Conservation (phyloP, 805 yeast species). For the Danielia oregonensis region DNA sequence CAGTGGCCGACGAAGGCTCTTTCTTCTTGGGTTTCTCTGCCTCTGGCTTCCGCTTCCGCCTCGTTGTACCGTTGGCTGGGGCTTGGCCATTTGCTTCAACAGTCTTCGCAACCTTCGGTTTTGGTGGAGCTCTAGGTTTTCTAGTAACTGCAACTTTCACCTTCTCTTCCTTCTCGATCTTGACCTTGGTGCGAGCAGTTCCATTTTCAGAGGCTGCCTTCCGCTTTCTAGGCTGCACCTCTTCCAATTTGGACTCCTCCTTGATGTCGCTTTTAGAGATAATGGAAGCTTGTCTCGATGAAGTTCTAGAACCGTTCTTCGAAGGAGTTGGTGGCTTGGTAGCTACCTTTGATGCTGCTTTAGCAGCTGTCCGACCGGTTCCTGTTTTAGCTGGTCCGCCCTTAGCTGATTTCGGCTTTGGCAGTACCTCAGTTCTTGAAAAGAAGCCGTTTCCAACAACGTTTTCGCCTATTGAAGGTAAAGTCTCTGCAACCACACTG, state of each 20-base stretch:
- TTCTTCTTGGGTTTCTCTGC: conserved; percentile 1
- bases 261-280: not conserved
- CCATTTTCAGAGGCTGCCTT: conserved; percentile 3
- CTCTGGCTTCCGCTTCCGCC: conserved; percentile 2
- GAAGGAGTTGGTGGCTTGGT: no score
- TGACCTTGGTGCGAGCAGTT: conserved; percentile 5
- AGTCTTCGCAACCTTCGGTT: not conserved
- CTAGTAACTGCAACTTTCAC: not conserved
- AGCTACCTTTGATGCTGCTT: not conserved
- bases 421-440: not conserved
- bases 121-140: not conserved
- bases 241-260: conserved; percentile 4
- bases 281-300: not conserved
- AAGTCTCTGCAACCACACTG: not conserved
- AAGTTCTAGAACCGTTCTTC: not conserved
- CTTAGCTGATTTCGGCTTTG: not conserved
- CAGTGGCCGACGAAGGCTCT: conserved; percentile 1
- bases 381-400: not conserved
- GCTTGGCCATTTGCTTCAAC: conserved; percentile 2
- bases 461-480: not conserved
- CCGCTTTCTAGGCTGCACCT: conserved; percentile 2
- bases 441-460: not conserved
- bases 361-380: not conserved
- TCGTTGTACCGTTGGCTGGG: not conserved
- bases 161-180: conserved; percentile 3